Evolutionary conservation across 1,284 basidiomycete genomes (phyloP).

Genomic region (Cystobasidiaceae sp.): DNA sequence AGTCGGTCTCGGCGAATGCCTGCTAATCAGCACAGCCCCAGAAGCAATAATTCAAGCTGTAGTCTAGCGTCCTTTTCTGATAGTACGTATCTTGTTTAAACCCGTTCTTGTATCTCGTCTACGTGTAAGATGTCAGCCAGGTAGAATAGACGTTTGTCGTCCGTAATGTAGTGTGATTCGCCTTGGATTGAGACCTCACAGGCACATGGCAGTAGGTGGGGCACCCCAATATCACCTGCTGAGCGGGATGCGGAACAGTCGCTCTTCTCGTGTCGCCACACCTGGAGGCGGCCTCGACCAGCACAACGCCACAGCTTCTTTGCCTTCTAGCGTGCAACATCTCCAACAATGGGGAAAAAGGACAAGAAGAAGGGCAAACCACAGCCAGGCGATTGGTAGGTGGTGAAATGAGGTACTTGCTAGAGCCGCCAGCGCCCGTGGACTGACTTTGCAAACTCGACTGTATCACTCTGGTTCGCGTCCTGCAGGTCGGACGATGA

Average conservation of each 20-base stretch:
- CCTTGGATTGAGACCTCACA: too few relatives aligned
- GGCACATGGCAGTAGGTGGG: too few relatives aligned
- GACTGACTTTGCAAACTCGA: not conserved
- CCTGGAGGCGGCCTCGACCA: too few relatives aligned
- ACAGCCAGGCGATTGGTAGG: slow-evolving; percentile 29
- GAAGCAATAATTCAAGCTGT: too few relatives aligned
- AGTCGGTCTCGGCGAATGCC: too few relatives aligned
- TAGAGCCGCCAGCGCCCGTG: not conserved
- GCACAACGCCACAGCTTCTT: not conserved
- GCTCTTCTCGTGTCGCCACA: too few relatives aligned
- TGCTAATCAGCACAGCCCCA: too few relatives aligned
- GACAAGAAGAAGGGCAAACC: slow-evolving; percentile 32
- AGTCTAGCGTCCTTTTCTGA: too few relatives aligned
- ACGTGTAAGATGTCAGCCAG: not conserved
- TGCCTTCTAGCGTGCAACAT: not conserved
- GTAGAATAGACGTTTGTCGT: too few relatives aligned
- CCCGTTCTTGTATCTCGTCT: not conserved
- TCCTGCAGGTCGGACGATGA: slow-evolving; percentile 11
- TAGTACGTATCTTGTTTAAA: too few relatives aligned
- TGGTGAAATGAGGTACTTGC: not conserved
- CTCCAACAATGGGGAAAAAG: slow-evolving; percentile 27
- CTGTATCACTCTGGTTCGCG: not conserved
- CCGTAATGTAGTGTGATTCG: not conserved
- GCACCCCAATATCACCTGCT: too few relatives aligned
- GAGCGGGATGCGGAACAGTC: too few relatives aligned